A percentile compares a stretch with the other conserved stretches of the same genome.
Conservation (phyloP, 805 yeast genomes). For the Saccharomycopsis microspora region DNA sequence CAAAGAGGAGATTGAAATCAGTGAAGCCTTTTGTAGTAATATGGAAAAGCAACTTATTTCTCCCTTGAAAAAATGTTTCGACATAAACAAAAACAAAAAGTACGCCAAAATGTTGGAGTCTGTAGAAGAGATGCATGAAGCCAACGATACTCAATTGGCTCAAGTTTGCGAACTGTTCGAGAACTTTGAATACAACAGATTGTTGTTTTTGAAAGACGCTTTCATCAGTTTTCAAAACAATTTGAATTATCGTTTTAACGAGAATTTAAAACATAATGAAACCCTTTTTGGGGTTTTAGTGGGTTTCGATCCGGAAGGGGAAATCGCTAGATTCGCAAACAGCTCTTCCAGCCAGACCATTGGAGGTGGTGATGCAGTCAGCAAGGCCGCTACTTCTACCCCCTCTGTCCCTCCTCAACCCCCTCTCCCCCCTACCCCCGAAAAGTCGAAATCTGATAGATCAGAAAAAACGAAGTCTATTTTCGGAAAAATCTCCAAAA, state of each 20-base stretch:
- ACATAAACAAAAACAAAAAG: slow-evolving; percentile 15
- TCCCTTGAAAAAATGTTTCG: slow-evolving; percentile 17
- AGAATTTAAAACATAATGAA: slow-evolving; percentile 16
- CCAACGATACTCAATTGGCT: slow-evolving; percentile 5
- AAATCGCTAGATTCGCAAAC: slow-evolving; percentile 14
- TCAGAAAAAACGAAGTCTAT: background rate
- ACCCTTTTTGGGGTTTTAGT: slow-evolving; percentile 14
- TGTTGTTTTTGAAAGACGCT: slow-evolving; percentile 15
- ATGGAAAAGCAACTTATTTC: slow-evolving; percentile 16
- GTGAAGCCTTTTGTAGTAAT: slow-evolving; percentile 14
- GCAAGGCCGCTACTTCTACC: background rate
- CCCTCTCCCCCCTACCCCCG: background rate
- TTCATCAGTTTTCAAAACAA: slow-evolving; percentile 14
- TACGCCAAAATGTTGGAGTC: slow-evolving; percentile 13
- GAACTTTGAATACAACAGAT: slow-evolving; percentile 15
- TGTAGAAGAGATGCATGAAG: slow-evolving; percentile 9
- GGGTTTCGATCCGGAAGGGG: slow-evolving; percentile 15
- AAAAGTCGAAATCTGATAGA: background rate
- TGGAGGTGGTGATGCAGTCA: background rate
- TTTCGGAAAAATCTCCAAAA: background rate
- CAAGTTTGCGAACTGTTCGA: slow-evolving; percentile 14
- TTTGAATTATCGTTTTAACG: slow-evolving; percentile 13
- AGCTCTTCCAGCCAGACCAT: background rate
- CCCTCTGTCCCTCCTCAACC: background rate
- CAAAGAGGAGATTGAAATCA: slow-evolving; percentile 11